Percentiles rank a stretch among this genome's conserved stretches.
Conservation (phyloP, 495 filamentous ascomycete genomes). For the Terfezia claveryi region DNA sequence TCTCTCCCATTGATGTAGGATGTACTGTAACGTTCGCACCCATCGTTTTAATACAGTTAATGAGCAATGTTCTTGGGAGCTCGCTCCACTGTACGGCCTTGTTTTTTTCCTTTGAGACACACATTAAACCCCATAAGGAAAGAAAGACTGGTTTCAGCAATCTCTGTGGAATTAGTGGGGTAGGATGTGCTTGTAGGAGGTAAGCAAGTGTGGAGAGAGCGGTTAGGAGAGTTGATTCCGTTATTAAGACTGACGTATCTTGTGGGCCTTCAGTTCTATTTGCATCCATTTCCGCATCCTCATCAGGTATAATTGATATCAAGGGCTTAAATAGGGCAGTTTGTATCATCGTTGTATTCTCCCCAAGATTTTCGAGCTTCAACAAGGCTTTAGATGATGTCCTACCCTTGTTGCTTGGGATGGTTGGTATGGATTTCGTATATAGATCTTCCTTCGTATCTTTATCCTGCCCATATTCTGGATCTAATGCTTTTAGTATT, state of each 20-base stretch:
- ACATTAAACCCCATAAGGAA: constrained; percentile 34
- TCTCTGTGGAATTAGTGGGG: constrained; percentile 34
- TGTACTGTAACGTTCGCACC: not conserved
- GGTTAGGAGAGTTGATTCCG: not conserved
- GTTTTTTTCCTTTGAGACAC: constrained; percentile 19
- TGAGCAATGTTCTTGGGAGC: not conserved
- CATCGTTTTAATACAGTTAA: not conserved
- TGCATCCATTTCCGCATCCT: not conserved
- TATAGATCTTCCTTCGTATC: not conserved
- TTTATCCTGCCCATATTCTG: constrained; percentile 4
- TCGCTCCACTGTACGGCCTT: not conserved
- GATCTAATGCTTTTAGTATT: constrained; percentile 28
- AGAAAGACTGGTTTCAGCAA: constrained; percentile 32
- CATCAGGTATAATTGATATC: constrained; percentile 2
- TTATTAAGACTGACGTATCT: too few species aligned
- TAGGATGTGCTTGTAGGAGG: constrained; percentile 33
- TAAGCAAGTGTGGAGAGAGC: constrained; percentile 28
- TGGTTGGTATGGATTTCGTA: not conserved
- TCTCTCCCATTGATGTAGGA: not conserved
- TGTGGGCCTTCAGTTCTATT: constrained; percentile 9
- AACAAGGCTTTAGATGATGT: too few species aligned
- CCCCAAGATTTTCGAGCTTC: too few species aligned
- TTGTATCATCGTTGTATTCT: not conserved
- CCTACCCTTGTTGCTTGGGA: too few species aligned
- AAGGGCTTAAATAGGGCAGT: not conserved